A percentile compares a stretch with the other conserved stretches of the same genome.
Conservation (phyloP, 1,284 basidiomycete genomes). For the Naganishia albida region DNA sequence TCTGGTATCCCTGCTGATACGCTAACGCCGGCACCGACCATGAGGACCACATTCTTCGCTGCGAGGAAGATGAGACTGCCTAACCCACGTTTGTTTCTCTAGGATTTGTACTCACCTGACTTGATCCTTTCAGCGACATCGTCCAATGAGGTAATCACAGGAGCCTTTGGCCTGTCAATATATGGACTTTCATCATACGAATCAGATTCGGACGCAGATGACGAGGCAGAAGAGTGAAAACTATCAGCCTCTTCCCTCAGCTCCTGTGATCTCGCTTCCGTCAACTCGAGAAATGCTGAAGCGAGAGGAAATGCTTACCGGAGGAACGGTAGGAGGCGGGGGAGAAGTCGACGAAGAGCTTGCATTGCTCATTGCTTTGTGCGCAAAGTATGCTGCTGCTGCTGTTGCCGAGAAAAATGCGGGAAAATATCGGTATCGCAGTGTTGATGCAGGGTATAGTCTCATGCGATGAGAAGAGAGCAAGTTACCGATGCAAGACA, state of each 20-base stretch:
- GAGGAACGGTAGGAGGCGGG: constrained; percentile 9
- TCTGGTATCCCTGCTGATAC: constrained; percentile 58
- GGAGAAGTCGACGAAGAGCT: constrained; percentile 15
- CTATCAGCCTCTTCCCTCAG: background rate
- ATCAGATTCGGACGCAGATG: constrained; percentile 11
- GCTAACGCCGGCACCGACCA: constrained; percentile 59
- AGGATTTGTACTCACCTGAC: constrained; percentile 11
- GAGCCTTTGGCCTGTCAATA: background rate
- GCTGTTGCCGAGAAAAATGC: background rate
- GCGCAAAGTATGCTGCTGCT: background rate
- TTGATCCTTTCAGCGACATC: constrained; percentile 19
- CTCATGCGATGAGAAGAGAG: no score
- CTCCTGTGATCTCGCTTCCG: background rate
- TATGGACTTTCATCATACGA: constrained; percentile 12
- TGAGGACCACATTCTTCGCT: constrained; percentile 56
- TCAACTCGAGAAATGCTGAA: background rate
- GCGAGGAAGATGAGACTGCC: background rate
- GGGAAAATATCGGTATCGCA: no score
- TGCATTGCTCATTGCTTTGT: constrained; percentile 16
- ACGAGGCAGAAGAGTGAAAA: background rate
- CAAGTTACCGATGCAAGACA: no score
- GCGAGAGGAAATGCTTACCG: constrained; percentile 3
- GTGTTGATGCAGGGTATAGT: no score
- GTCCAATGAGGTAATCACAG: constrained; percentile 10
- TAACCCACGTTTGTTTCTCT: background rate